Conservation (phyloP, 495 filamentous ascomycete genomes). For the Penicillium psychrofluorescens region DNA sequence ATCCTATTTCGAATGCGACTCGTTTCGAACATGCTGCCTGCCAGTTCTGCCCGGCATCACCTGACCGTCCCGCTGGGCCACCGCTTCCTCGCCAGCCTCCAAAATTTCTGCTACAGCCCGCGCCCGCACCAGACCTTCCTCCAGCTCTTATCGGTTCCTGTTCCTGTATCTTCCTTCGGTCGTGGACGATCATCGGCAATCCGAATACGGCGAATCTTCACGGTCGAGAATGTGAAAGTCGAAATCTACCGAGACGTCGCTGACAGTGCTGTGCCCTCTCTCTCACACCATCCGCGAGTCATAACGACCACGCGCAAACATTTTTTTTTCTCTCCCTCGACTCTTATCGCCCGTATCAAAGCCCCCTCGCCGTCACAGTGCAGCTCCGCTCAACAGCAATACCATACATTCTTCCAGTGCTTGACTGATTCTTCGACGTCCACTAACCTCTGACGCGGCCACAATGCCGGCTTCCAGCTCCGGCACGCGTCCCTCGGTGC, state of each 20-base stretch:
- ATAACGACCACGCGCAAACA: not conserved
- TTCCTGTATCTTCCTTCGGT: not conserved
- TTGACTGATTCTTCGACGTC: not conserved
- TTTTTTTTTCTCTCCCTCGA: constrained; percentile 1
- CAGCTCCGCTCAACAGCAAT: too few species aligned
- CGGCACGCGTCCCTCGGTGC: constrained; percentile 26
- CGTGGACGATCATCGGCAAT: too few species aligned
- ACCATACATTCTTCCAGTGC: not conserved
- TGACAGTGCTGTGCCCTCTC: not conserved
- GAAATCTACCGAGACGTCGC: too few species aligned
- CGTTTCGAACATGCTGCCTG: too few species aligned
- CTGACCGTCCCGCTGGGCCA: constrained; percentile 24
- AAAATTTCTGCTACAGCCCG: too few species aligned
- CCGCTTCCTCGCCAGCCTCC: not conserved
- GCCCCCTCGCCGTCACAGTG: too few species aligned
- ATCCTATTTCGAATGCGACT: too few species aligned
- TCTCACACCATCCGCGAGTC: not conserved
- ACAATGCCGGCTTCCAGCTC: constrained; percentile 26
- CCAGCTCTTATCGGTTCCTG: constrained; percentile 10
- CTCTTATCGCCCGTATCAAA: constrained; percentile 6
- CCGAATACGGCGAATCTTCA: too few species aligned
- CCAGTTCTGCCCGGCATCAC: constrained; percentile 1
- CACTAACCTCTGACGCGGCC: not conserved
- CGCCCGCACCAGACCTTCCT: constrained; percentile 1
- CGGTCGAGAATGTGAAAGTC: too few species aligned